Conservation (phyloP, 345 rosid species). For the Rhizophora mangle region DNA sequence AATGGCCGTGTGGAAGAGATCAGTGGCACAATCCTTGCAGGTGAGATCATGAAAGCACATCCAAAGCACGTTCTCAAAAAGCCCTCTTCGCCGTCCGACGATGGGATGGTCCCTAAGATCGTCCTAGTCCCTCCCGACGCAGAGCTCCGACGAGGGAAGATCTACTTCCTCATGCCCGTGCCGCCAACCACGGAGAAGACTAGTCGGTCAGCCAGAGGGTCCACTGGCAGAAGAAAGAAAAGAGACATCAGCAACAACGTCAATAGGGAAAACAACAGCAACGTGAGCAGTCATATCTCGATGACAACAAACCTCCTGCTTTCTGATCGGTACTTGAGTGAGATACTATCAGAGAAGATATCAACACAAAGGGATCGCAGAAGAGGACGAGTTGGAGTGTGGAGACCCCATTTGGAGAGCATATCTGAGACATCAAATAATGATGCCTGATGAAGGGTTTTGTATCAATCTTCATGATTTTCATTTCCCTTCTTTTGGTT, state of each 20-base stretch:
- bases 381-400: slow-evolving; percentile 81
- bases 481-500: slow-evolving; percentile 12
- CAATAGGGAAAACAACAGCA: slow-evolving; percentile 1
- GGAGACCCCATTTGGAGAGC: slow-evolving; percentile 97
- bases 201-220: slow-evolving; percentile 21
- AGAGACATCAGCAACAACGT: slow-evolving; percentile 9
- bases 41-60: slow-evolving; percentile 73
- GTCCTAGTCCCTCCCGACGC: slow-evolving; percentile 90
- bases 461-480: background rate
- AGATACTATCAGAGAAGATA: slow-evolving; percentile 79
- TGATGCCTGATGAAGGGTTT: slow-evolving; percentile 29
- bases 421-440: slow-evolving; percentile 49
- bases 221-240: slow-evolving; percentile 16
- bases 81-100: slow-evolving; percentile 55
- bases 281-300: slow-evolving; percentile 17
- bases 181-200: slow-evolving; percentile 36
- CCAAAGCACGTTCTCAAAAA: slow-evolving; percentile 87
- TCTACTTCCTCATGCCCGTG: slow-evolving; percentile 82
- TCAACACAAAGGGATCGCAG: slow-evolving; percentile 76
- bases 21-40: slow-evolving; percentile 74
- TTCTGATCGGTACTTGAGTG: slow-evolving; percentile 86
- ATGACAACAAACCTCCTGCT: slow-evolving; percentile 33
- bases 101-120: slow-evolving; percentile 60
- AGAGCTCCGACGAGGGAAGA: slow-evolving; percentile 88
- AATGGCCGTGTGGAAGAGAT: slow-evolving; percentile 90